These are phyloP conservation scores for Vickermania spadyakhi DNA, from an alignment of 208 protist species.

Conservation along the genomic window DNA sequence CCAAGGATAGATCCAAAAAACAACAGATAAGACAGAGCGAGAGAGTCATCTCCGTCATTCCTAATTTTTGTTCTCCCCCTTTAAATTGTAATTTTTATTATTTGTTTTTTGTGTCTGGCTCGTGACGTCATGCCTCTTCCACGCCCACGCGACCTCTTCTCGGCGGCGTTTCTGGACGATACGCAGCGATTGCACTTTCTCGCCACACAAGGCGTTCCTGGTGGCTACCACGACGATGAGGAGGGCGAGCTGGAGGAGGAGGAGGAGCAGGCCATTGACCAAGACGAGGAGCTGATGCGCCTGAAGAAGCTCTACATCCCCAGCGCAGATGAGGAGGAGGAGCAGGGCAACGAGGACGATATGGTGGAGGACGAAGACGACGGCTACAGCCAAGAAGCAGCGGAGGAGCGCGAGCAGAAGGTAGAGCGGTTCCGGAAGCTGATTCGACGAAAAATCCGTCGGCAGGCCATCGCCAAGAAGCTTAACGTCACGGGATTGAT, in stretches of 20 bases:
- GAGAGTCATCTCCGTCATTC: too few relatives aligned
- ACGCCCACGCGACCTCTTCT: conserved; percentile 46
- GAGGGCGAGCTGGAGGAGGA: conserved; percentile 3
- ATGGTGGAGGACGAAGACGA: conserved; percentile 8
- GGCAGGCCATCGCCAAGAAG: conserved; percentile 10
- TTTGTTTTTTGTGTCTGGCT: too few relatives aligned
- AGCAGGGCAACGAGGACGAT: conserved; percentile 10
- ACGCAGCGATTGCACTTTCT: conserved; percentile 49
- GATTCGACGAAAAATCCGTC: conserved; percentile 21
- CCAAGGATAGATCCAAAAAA: too few relatives aligned
- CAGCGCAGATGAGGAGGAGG: conserved; percentile 12
- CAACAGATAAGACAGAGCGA: too few relatives aligned
- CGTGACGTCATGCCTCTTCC: conserved; percentile 24
- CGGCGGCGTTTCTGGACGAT: conserved; percentile 61
- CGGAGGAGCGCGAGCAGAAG: conserved; percentile 13
- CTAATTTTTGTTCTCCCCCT: too few relatives aligned
- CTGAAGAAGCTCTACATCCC: neutral
- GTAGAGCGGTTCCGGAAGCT: conserved; percentile 16
- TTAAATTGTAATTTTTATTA: too few relatives aligned
- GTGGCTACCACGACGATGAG: conserved; percentile 15
- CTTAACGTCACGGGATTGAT: conserved; percentile 23
- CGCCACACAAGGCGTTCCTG: conserved; percentile 18
- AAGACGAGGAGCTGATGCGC: conserved; percentile 3
- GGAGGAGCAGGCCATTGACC: conserved; percentile 1
- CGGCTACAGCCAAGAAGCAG: conserved; percentile 22